phyloP scores from a whole-genome alignment of 2,329 filamentous ascomycete species.

The Huntiella bhutanensis region DNA sequence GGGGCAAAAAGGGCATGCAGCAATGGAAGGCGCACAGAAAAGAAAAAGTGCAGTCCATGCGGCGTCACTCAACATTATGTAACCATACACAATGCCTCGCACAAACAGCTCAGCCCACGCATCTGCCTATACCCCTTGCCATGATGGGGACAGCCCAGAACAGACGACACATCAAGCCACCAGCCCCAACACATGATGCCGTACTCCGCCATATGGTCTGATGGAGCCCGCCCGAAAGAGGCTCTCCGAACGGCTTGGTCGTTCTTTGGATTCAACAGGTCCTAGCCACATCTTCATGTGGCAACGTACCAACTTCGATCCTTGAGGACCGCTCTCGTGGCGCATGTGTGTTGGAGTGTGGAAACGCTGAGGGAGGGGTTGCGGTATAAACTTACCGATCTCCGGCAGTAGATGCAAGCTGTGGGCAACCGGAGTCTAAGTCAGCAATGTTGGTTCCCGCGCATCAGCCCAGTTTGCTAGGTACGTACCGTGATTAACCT shows the following conservation, averaged over 20 bases:
- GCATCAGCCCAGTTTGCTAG: constrained; percentile 11
- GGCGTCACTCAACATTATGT: constrained; percentile 2
- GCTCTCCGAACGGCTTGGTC: neutral
- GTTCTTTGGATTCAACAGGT: no score
- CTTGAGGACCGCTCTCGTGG: no score
- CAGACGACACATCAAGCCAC: no score
- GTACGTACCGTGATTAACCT: constrained; percentile 67
- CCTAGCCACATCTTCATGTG: no score
- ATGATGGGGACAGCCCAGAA: no score
- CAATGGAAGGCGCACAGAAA: neutral
- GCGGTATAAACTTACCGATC: constrained; percentile 53
- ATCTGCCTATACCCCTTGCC: neutral
- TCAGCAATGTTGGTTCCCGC: constrained; percentile 5
- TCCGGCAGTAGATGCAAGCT: constrained; percentile 79
- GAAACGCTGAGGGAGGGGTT: no score
- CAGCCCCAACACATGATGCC: no score
- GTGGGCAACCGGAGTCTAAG: constrained; percentile 22
- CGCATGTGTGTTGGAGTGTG: no score
- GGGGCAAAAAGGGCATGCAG: no score
- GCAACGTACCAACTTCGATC: no score
- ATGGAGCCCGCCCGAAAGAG: neutral
- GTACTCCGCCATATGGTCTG: no score
- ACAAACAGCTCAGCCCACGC: no score
- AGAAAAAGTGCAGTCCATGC: constrained; percentile 6
- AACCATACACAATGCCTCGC: neutral